Evolutionary conservation across 1,139 yeast species (phyloP).

Genomic region (Candida mesenterica): DNA sequence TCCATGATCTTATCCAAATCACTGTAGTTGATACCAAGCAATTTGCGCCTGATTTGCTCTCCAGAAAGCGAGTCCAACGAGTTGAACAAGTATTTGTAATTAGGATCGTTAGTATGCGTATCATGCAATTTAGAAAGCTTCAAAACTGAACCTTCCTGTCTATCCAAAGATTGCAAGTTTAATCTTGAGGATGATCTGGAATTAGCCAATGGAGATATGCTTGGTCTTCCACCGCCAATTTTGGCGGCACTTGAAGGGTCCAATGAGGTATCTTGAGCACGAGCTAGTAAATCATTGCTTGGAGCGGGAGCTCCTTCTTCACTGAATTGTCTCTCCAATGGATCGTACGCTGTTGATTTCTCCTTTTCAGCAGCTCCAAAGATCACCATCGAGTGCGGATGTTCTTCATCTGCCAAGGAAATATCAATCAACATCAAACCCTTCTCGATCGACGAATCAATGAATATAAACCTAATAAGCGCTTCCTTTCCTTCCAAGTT

Average conservation of each 20-base stretch:
- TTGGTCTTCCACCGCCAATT: slow-evolving; percentile 13
- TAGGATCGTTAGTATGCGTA: slow-evolving; percentile 20
- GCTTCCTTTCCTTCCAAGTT: slow-evolving; percentile 73
- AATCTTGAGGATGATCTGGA: slow-evolving; percentile 39
- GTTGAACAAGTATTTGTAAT: slow-evolving; percentile 15
- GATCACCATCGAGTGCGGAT: slow-evolving; percentile 8
- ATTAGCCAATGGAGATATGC: slow-evolving; percentile 26
- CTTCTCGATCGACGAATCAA: slow-evolving; percentile 68
- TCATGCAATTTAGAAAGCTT: slow-evolving; percentile 32
- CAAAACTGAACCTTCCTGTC: slow-evolving; percentile 44
- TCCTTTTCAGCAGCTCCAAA: slow-evolving; percentile 8
- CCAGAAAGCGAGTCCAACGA: slow-evolving; percentile 38
- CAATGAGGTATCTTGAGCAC: not conserved
- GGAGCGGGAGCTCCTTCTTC: slow-evolving; percentile 3
- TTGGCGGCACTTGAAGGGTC: not conserved
- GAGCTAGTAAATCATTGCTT: slow-evolving; percentile 1
- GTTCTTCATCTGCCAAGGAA: slow-evolving; percentile 24
- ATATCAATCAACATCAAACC: slow-evolving; percentile 55
- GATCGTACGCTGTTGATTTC: slow-evolving; percentile 15
- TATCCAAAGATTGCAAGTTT: slow-evolving; percentile 34
- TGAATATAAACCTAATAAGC: slow-evolving; percentile 60
- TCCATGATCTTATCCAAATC: slow-evolving; percentile 55
- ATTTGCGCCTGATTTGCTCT: slow-evolving; percentile 51
- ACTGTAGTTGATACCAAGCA: slow-evolving; percentile 43
- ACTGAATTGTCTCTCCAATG: slow-evolving; percentile 6